These are phyloP conservation scores for Pterocarpus santalinus DNA, from an alignment of 306 rosid species.

Conservation along the genomic window DNA sequence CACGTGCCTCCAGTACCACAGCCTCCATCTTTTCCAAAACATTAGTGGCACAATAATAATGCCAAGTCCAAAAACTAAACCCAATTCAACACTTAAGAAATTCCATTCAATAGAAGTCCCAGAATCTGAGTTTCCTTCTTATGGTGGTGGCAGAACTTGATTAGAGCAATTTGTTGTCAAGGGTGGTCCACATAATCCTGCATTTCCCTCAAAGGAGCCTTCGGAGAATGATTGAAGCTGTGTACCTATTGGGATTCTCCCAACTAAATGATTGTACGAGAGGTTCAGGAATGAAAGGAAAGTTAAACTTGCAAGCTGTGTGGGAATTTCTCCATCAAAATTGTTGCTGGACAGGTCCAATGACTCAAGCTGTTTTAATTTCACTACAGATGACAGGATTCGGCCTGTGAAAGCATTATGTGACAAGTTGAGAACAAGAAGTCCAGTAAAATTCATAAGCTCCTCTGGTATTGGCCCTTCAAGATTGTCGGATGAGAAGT, in stretches of 20 bases:
- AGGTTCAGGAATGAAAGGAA: slow-evolving; percentile 53
- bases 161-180: neutral
- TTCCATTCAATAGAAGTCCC: neutral
- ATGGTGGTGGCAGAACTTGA: neutral
- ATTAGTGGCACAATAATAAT: neutral
- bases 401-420: slow-evolving; percentile 47
- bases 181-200: slow-evolving; percentile 41
- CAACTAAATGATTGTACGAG: slow-evolving; percentile 43
- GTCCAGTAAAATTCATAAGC: slow-evolving; percentile 43
- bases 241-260: slow-evolving; percentile 35
- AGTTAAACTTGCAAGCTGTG: slow-evolving; percentile 7
- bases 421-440: slow-evolving; percentile 45
- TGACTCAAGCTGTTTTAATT: slow-evolving; percentile 46
- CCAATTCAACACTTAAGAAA: slow-evolving; percentile 2
- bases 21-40: slow-evolving; percentile 12
- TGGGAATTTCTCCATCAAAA: slow-evolving; percentile 44
- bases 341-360: slow-evolving; percentile 58
- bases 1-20: slow-evolving; percentile 1
- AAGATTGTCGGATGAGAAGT: slow-evolving; percentile 51
- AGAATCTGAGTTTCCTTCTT: neutral
- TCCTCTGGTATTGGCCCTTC: slow-evolving; percentile 58
- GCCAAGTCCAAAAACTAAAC: slow-evolving; percentile 5
- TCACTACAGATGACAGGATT: slow-evolving; percentile 49
- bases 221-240: slow-evolving; percentile 41
- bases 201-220: slow-evolving; percentile 23